Base-by-base conservation (phyloP, 768 basidiomycete species). In the Asterophora parasitica region DNA sequence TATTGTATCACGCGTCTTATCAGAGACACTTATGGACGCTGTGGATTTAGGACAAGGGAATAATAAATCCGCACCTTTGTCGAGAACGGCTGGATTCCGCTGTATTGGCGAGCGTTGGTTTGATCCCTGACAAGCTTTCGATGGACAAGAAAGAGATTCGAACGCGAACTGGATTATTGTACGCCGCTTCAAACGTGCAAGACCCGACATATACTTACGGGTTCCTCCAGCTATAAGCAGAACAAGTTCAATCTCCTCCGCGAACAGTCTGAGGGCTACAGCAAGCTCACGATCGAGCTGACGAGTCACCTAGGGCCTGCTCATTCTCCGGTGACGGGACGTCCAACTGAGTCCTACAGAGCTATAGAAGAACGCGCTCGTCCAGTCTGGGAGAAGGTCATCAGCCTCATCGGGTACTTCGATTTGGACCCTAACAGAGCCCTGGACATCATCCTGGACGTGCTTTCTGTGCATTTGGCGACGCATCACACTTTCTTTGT, bases 161-260 rank as follows among this genome's bases (percentile, higher is more conserved):
- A 55, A 85, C 81, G 23, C 74, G 89, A 49, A 92, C 90, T 2
- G 83, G 82, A 12, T 70, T 91, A 42, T 89, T 90, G 89, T 91
- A 64, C 66, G 89, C 77, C 49, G 7, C 37, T 39, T 28, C 31
- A 31, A 26, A 37, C 8, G 12, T 27, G n/a, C 3, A 32, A 7
- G 30, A 33, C 36, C 26, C 7, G 39, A 31, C 44, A 48, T 51
- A 41, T 26, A 43, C 44, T 38, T 34, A 42, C 17, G 19, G 30
- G n/a, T 40, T 19, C 19, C 13, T 44, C n/a, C 61, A 94, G 91
- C 63, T 95, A 93, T 72, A 93, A 92, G 65, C 95, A 99, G 66
- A 92, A 92, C 70, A 99, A 98, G 67, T 95, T 94, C 74, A 99
- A 98, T 62, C 79, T 99, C 32, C 79, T 97, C 12, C 86, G 96